A percentile compares a stretch with the other conserved stretches of the same genome.
phyloP scores from a whole-genome alignment of 441 rosid genomes.

The Pelargonium cotyledonis region DNA sequence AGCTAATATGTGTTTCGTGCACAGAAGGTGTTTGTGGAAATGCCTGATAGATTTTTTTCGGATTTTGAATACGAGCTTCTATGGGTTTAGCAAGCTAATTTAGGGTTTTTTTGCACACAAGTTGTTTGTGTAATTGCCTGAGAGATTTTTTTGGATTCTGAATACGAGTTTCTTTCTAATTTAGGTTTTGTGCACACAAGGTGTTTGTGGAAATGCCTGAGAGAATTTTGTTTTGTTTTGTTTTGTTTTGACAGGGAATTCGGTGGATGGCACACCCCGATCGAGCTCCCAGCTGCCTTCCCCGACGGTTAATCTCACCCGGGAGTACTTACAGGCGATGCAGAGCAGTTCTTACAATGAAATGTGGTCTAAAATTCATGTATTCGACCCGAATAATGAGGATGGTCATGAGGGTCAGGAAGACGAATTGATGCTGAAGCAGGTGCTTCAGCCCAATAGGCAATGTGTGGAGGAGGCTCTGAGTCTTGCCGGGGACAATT shows the following conservation, averaged over 20 bases:
- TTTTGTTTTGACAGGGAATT: conserved; percentile 22
- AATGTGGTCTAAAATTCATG: conserved; percentile 46
- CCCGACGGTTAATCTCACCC: conserved; percentile 45
- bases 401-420: conserved; percentile 20
- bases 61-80: no score
- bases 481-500: conserved; percentile 28
- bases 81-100: no score
- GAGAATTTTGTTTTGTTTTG: background rate
- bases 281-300: conserved; percentile 33
- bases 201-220: conserved; percentile 46
- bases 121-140: conserved; percentile 2
- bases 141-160: background rate
- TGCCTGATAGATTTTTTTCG: background rate
- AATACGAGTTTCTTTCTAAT: background rate
- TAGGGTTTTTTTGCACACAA: background rate
- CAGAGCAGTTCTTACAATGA: conserved; percentile 63
- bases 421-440: conserved; percentile 30
- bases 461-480: conserved; percentile 53
- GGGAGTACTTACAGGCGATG: conserved; percentile 43
- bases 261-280: conserved; percentile 43
- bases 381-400: conserved; percentile 9
- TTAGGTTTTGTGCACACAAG: background rate
- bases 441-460: conserved; percentile 49
- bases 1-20: no score
- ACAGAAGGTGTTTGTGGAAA: background rate